Base-by-base conservation (phyloP, 768 basidiomycete genomes). In the Xerocomellus chrysenteron region DNA sequence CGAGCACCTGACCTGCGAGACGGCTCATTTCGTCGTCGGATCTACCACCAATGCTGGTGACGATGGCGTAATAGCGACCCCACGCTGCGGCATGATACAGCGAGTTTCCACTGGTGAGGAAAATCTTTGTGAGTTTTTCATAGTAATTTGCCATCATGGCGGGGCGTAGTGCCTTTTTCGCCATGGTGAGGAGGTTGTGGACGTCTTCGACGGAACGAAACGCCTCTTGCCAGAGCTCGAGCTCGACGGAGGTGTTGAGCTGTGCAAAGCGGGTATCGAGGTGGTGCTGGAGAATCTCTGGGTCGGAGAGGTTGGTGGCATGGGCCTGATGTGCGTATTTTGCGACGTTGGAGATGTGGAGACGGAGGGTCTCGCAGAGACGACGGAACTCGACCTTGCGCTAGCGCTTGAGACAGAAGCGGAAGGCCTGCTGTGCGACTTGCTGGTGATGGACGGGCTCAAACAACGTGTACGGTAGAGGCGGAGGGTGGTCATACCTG, bases 71-170 rank as follows among this genome's bases (percentile, higher is more conserved):
- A 71, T 94, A 97, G 54, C 87, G 80, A 44, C 88, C 85, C 94
- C 94, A 98, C 0, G 96, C 94, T 17, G 96, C 94, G 47, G 96
- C 95, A 69, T 98, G 96, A 76, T 94, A 98, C 14, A 99, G 78
- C 5, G 93, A 88, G 65, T 94, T 96, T 16, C 93, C 91, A 57
- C 89, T 92, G 79, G 94, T 96, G 65, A 95, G 80, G 80, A 98
- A 99, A 60, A 99, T 96, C 68, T 88, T 90, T 42, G 95, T 92
- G 60, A 98, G 84, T 75, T 98, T 98, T 73, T 98, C 94, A 75
- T 98, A 98, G 76, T 98, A 98, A 73, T 92, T 94, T 56, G 94
- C 93, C 95, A 98, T 98, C 94, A 98, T 96, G 13, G 87, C 82
- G 0, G 93, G 92, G 35, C 93, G 87, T 1, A 93, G 92, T 0